Percentiles rank a stretch among this genome's conserved stretches.
These are phyloP conservation scores for Phanerodontia chrysosporium DNA, from an alignment of 768 basidiomycete species.

Conservation along the genomic window DNA sequence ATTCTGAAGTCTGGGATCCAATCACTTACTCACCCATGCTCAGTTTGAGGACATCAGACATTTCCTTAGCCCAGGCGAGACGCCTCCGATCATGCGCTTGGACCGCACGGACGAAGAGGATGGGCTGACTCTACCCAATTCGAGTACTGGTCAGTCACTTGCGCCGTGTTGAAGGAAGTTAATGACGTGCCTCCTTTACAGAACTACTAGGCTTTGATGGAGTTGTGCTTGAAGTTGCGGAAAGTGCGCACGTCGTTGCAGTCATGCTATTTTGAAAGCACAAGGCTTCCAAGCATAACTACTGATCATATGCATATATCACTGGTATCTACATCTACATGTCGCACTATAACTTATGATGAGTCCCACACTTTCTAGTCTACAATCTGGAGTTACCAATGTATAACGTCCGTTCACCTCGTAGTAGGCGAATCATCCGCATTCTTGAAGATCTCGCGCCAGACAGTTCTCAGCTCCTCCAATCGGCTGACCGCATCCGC, in stretches of 20 bases:
- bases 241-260: slow-evolving; percentile 71
- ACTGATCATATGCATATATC: not conserved
- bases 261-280: slow-evolving; percentile 52
- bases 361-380: not conserved
- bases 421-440: slow-evolving; percentile 1
- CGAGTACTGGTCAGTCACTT: slow-evolving; percentile 57
- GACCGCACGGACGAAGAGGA: slow-evolving; percentile 79
- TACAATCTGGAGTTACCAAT: not conserved
- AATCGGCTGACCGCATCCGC: slow-evolving; percentile 52
- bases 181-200: slow-evolving; percentile 19
- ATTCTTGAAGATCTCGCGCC: slow-evolving; percentile 70
- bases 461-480: slow-evolving; percentile 64
- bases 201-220: slow-evolving; percentile 76
- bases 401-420: not conserved
- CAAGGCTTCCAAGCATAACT: not conserved
- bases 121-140: slow-evolving; percentile 59
- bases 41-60: slow-evolving; percentile 78
- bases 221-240: slow-evolving; percentile 74
- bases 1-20: not conserved
- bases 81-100: slow-evolving; percentile 75
- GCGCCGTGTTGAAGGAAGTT: not conserved
- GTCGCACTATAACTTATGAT: not conserved
- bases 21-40: not conserved
- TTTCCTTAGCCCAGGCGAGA: slow-evolving; percentile 70
- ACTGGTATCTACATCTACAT: not conserved